Percentiles rank a stretch among this genome's conserved stretches.
phyloP scores from a whole-genome alignment of 139 green algal species.

The Micractinium conductrix region DNA sequence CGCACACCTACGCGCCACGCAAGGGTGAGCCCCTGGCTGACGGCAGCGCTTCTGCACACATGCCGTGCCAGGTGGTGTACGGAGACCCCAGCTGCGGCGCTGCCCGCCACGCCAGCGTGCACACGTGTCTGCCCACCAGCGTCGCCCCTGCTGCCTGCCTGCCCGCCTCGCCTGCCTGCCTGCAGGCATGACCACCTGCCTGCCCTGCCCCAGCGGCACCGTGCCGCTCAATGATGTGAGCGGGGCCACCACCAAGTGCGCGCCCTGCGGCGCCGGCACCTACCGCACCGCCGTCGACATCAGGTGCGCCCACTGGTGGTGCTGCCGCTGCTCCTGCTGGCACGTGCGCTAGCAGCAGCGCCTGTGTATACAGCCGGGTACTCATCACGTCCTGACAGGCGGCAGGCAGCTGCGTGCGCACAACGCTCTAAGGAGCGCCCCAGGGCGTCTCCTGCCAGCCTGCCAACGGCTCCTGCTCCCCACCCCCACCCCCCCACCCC shows the following conservation, averaged over 20 bases:
- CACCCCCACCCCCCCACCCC: no score
- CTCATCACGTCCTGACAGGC: no score
- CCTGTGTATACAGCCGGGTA: no score
- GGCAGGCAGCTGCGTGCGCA: no score
- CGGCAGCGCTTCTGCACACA: background rate
- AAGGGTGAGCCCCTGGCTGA: background rate
- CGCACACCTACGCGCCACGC: background rate
- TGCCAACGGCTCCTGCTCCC: no score
- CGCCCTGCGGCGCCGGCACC: background rate
- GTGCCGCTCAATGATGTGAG: background rate
- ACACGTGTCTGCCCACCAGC: background rate
- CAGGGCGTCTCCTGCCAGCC: background rate
- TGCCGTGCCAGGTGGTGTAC: background rate
- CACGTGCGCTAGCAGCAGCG: no score
- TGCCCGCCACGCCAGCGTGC: no score
- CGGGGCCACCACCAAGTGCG: background rate
- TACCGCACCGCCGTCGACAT: background rate
- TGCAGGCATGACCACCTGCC: background rate
- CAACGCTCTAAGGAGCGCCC: no score
- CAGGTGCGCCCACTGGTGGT: background rate
- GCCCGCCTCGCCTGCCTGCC: background rate
- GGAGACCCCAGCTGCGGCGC: no score
- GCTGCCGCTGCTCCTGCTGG: no score
- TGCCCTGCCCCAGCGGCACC: background rate
- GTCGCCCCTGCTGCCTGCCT: background rate